Percentiles rank a stretch among this genome's conserved stretches.
These are phyloP conservation scores for Exobasidium cylindrosporum DNA, from an alignment of 1,284 basidiomycete genomes.

Conservation along the genomic window DNA sequence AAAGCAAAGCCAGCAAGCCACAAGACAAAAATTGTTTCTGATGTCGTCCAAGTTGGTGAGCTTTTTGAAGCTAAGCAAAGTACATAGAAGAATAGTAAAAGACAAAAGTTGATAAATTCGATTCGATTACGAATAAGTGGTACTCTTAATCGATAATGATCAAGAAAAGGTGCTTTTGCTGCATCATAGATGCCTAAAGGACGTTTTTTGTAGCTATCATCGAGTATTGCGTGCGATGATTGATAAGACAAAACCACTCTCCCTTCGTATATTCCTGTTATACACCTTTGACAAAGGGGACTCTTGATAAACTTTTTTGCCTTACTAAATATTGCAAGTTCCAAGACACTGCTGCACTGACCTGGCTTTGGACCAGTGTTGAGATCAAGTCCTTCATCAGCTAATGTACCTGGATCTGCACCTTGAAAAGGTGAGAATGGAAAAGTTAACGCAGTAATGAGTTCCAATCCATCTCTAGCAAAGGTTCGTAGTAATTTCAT, in stretches of 20 bases:
- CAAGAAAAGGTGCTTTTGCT: conserved; percentile 81
- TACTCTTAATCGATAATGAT: conserved; percentile 92
- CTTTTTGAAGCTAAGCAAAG: conserved; percentile 48
- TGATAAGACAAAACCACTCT: conserved; percentile 37
- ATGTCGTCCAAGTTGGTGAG: conserved; percentile 30
- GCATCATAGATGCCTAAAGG: conserved; percentile 93
- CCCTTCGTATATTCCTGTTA: conserved; percentile 46
- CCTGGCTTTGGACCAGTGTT: conserved; percentile 3
- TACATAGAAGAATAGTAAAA: conserved; percentile 44
- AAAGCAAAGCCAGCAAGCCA: conserved; percentile 68
- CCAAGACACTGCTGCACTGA: conserved; percentile 39
- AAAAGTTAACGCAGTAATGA: conserved; percentile 76
- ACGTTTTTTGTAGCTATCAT: conserved; percentile 83
- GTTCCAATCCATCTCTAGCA: conserved; percentile 60
- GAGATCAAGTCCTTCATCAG: not conserved
- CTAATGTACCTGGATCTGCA: conserved; percentile 48
- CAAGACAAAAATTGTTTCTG: conserved; percentile 39
- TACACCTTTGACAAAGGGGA: conserved; percentile 44
- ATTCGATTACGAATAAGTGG: conserved; percentile 83
- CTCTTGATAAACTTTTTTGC: conserved; percentile 47
- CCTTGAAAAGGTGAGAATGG: conserved; percentile 73
- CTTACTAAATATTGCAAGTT: conserved; percentile 43
- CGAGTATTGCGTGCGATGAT: conserved; percentile 39
- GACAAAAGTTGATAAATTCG: conserved; percentile 73
- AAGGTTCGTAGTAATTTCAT: conserved; percentile 68